phyloP scores from a whole-genome alignment of 768 basidiomycete genomes.

The Rickenella mellea region DNA sequence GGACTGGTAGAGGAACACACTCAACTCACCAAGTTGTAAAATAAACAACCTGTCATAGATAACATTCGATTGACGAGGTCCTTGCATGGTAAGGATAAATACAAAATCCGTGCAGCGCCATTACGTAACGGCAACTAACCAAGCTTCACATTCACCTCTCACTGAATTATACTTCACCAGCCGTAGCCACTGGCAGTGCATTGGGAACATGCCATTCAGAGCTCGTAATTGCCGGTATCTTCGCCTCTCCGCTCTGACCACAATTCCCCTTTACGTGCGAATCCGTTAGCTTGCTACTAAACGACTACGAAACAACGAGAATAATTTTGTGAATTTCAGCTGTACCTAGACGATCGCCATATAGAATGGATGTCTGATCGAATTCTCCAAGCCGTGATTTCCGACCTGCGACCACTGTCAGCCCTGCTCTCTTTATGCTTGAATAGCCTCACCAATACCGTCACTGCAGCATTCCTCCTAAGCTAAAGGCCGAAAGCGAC shows the following conservation, averaged over 20 bases:
- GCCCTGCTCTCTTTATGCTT: conserved; percentile 8
- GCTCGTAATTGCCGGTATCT: conserved; percentile 77
- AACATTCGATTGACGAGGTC: no score
- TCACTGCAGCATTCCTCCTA: conserved; percentile 49
- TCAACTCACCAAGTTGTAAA: no score
- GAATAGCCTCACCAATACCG: not conserved
- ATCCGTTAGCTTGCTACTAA: not conserved
- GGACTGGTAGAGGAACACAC: conserved; percentile 60
- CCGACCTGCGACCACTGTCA: conserved; percentile 67
- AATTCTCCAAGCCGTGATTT: conserved; percentile 70
- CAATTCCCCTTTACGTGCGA: conserved; percentile 73
- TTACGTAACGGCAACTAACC: not conserved
- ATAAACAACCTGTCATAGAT: no score
- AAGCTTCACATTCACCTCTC: no score
- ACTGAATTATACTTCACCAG: no score
- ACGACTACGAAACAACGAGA: conserved; percentile 2
- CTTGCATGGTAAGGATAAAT: no score
- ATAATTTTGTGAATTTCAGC: conserved; percentile 23
- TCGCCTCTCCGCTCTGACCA: conserved; percentile 60
- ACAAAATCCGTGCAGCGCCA: not conserved
- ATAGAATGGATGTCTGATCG: conserved; percentile 85
- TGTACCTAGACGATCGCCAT: conserved; percentile 86
- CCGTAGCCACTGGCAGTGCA: not conserved
- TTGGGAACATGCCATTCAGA: conserved; percentile 46
- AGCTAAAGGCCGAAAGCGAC: conserved; percentile 52